Conservation (phyloP, 768 basidiomycete genomes). For the Pleurotus ostreatus region DNA sequence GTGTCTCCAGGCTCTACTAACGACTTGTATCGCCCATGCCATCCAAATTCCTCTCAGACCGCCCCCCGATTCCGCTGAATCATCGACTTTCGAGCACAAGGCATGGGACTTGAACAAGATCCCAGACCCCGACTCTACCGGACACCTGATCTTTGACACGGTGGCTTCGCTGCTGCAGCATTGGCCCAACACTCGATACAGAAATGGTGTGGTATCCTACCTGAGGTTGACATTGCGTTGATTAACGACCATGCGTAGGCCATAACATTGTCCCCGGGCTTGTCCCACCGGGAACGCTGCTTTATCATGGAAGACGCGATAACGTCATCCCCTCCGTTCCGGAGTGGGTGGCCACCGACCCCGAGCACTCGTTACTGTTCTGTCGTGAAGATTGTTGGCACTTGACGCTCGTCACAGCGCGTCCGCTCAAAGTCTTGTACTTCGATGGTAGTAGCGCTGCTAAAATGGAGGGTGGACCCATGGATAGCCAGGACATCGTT, state of each 20-base stretch:
- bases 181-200: constrained; percentile 44
- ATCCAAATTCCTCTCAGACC: background rate
- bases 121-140: constrained; percentile 17
- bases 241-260: constrained; percentile 7
- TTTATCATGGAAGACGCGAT: constrained; percentile 19
- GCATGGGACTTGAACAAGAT: constrained; percentile 2
- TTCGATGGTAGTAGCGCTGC: constrained; percentile 50
- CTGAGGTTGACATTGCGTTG: background rate
- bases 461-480: constrained; percentile 33
- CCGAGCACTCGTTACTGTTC: constrained; percentile 25
- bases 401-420: constrained; percentile 31
- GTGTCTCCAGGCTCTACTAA: background rate
- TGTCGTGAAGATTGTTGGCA: constrained; percentile 36
- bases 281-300: constrained; percentile 17
- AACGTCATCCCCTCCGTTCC: constrained; percentile 10
- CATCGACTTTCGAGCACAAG: background rate
- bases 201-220: constrained; percentile 30
- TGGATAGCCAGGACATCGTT: constrained; percentile 48
- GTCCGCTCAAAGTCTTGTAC: constrained; percentile 42
- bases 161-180: constrained; percentile 32
- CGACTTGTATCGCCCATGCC: background rate
- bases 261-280: constrained; percentile 20
- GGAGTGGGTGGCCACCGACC: constrained; percentile 19
- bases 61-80: background rate
- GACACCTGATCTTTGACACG: constrained; percentile 27